Evolutionary conservation across 2,329 filamentous ascomycete genomes (phyloP).

Genomic region (Neophaeococcomyces aloes): DNA sequence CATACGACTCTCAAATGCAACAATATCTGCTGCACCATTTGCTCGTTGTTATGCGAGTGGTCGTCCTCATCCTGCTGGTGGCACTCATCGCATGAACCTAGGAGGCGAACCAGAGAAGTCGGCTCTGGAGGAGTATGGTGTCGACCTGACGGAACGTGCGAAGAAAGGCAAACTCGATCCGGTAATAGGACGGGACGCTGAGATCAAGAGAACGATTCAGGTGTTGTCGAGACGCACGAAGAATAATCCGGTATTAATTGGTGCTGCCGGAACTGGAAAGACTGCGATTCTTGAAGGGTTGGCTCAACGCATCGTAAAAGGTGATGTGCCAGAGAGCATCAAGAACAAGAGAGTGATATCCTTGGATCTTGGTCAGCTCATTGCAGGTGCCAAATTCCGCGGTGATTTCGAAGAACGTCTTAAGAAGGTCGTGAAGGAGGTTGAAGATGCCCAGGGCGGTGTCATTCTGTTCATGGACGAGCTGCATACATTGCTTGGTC

Average conservation of each 20-base stretch:
- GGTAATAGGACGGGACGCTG: conserved; percentile 82
- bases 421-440: conserved; percentile 83
- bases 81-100: conserved; percentile 88
- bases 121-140: conserved; percentile 79
- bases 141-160: conserved; percentile 78
- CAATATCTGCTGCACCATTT: not conserved
- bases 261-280: conserved; percentile 96
- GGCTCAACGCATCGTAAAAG: conserved; percentile 81
- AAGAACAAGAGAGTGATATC: conserved; percentile 86
- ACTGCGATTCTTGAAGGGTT: conserved; percentile 95
- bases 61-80: conserved; percentile 71
- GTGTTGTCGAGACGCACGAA: conserved; percentile 87
- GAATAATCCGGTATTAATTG: conserved; percentile 96
- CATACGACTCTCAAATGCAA: conserved; percentile 6
- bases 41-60: conserved; percentile 45
- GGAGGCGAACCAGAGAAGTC: conserved; percentile 67
- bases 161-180: conserved; percentile 86
- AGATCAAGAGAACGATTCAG: conserved; percentile 91
- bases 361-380: conserved; percentile 80
- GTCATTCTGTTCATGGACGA: conserved; percentile 96
- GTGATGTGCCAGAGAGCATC: conserved; percentile 90
- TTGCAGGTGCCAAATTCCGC: conserved; percentile 89
- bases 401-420: conserved; percentile 93
- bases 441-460: conserved; percentile 75
- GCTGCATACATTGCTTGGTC: conserved; percentile 76